Conservation (phyloP, 2,329 filamentous ascomycete species). For the Aspergillus uvarum region DNA sequence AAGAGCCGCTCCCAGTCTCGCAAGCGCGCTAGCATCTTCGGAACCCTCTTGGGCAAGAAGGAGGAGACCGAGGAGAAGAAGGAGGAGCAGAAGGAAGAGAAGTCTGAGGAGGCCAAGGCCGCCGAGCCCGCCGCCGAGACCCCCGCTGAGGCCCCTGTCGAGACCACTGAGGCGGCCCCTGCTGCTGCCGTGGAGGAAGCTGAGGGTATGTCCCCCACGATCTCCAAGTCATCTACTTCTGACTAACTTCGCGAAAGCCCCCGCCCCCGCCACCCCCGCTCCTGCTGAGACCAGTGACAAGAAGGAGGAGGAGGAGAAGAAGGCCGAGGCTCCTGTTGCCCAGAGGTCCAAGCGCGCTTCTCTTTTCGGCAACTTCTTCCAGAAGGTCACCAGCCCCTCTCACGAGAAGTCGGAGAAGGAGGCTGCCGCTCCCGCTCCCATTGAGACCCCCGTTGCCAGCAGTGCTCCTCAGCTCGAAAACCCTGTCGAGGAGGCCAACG, state of each 20-base stretch:
- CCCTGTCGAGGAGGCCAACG: slow-evolving; percentile 39
- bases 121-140: slow-evolving; percentile 9
- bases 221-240: background rate
- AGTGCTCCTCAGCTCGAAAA: slow-evolving; percentile 51
- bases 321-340: slow-evolving; percentile 47
- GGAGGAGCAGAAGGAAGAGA: slow-evolving; percentile 44
- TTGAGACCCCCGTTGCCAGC: slow-evolving; percentile 49
- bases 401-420: slow-evolving; percentile 51
- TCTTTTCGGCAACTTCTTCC: slow-evolving; percentile 74
- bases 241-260: background rate
- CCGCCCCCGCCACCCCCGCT: slow-evolving; percentile 31
- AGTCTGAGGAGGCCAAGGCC: slow-evolving; percentile 42
- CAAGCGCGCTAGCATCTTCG: slow-evolving; percentile 51
- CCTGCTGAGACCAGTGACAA: slow-evolving; percentile 11
- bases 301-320: slow-evolving; percentile 28
- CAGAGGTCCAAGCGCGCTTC: slow-evolving; percentile 76
- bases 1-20: slow-evolving; percentile 62
- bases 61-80: slow-evolving; percentile 50
- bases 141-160: slow-evolving; percentile 23
- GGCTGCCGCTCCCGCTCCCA: slow-evolving; percentile 42
- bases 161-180: slow-evolving; percentile 33
- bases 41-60: slow-evolving; percentile 60
- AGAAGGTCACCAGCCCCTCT: slow-evolving; percentile 60
- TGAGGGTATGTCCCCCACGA: slow-evolving; percentile 7
- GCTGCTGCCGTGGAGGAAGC: slow-evolving; percentile 47